phyloP scores from a whole-genome alignment of 768 basidiomycete genomes.

The Suillus lakei region DNA sequence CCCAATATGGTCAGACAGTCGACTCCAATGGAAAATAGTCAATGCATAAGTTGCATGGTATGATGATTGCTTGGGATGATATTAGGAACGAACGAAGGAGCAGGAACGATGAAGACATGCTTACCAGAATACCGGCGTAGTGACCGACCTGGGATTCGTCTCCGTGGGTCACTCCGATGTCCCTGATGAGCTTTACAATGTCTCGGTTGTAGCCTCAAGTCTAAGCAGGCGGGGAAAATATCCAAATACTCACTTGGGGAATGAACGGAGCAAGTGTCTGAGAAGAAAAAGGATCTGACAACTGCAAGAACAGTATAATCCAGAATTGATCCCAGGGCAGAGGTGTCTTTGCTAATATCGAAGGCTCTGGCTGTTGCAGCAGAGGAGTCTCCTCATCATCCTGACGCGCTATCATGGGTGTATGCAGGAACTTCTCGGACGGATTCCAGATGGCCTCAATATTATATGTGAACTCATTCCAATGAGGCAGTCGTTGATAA shows the following conservation, averaged over 20 bases:
- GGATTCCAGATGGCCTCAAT: neutral
- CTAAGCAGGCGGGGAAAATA: neutral
- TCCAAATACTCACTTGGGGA: slow-evolving; percentile 49
- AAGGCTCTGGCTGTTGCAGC: slow-evolving; percentile 35
- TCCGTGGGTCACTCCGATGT: slow-evolving; percentile 43
- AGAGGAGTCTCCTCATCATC: slow-evolving; percentile 67
- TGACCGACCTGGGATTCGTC: slow-evolving; percentile 50
- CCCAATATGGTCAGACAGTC: slow-evolving; percentile 51
- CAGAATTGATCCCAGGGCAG: slow-evolving; percentile 72
- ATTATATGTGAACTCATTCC: too few species aligned
- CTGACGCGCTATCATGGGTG: neutral
- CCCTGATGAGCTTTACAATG: slow-evolving; percentile 27
- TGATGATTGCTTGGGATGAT: slow-evolving; percentile 44
- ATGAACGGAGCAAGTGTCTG: slow-evolving; percentile 78
- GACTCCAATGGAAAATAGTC: slow-evolving; percentile 54
- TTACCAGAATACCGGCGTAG: slow-evolving; percentile 53
- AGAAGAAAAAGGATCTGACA: slow-evolving; percentile 74
- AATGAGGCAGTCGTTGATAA: too few species aligned
- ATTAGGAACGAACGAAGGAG: slow-evolving; percentile 35
- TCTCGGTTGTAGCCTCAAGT: neutral
- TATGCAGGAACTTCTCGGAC: neutral
- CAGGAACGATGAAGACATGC: slow-evolving; percentile 17
- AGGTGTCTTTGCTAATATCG: too few species aligned
- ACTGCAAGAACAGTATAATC: slow-evolving; percentile 69
- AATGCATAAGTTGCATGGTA: slow-evolving; percentile 54